These are phyloP conservation scores for Maudiozyma bulderi DNA, from an alignment of 805 yeast genomes.

Conservation along the genomic window DNA sequence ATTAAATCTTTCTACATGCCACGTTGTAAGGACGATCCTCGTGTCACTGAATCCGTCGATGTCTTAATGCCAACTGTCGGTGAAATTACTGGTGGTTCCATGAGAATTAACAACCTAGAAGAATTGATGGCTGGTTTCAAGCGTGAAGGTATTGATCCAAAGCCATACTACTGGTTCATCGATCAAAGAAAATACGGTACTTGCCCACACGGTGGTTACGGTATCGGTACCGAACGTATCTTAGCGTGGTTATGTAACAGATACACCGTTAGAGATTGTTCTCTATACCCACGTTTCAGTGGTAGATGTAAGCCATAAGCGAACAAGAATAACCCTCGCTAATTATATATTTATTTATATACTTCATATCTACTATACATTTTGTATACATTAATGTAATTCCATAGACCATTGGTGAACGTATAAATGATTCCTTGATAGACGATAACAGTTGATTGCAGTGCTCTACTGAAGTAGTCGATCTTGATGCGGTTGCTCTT, in stretches of 20 bases:
- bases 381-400: neutral
- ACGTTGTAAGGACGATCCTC: slow-evolving; percentile 76
- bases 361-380: neutral
- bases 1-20: slow-evolving; percentile 98
- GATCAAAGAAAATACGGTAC: slow-evolving; percentile 97
- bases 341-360: neutral
- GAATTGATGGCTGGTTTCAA: slow-evolving; percentile 85
- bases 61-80: slow-evolving; percentile 99
- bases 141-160: slow-evolving; percentile 80
- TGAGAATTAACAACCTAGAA: slow-evolving; percentile 80
- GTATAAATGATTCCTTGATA: too few relatives aligned
- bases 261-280: slow-evolving; percentile 96
- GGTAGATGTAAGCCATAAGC: slow-evolving; percentile 92
- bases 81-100: slow-evolving; percentile 97
- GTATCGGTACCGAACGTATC: slow-evolving; percentile 95
- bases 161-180: slow-evolving; percentile 88
- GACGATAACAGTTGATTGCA: too few relatives aligned
- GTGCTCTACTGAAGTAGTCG: too few relatives aligned
- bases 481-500: too few relatives aligned
- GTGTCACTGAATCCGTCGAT: slow-evolving; percentile 97
- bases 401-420: neutral
- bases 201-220: slow-evolving; percentile 98
- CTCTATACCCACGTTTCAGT: slow-evolving; percentile 92
- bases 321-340: too few relatives aligned
- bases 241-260: slow-evolving; percentile 97